Conservation (phyloP, 2,329 filamentous ascomycete genomes). For the Pseudophaeomoniella oleicola region DNA sequence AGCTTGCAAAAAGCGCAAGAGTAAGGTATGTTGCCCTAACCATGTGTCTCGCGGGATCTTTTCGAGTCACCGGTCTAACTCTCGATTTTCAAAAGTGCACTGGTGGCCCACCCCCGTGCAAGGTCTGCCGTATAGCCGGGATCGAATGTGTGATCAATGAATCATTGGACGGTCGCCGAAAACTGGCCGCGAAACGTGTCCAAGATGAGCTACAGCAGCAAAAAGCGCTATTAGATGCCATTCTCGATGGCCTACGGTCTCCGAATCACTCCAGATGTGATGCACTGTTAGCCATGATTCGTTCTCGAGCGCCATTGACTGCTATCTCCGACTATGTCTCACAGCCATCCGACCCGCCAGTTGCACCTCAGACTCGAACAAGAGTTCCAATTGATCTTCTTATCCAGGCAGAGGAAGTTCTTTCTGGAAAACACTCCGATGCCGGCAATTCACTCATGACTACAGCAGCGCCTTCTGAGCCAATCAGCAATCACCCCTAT, state of each 20-base stretch:
- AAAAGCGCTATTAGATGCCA: background rate
- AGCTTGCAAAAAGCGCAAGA: background rate
- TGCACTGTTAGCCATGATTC: background rate
- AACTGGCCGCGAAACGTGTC: constrained; percentile 8
- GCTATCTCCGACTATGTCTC: background rate
- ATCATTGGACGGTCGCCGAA: constrained; percentile 9
- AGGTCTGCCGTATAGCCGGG: constrained; percentile 7
- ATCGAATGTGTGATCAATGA: constrained; percentile 10
- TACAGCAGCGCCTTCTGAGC: no score
- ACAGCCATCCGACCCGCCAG: background rate
- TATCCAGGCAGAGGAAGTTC: background rate
- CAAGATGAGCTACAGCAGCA: constrained; percentile 6
- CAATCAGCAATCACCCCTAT: no score
- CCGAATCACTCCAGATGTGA: background rate
- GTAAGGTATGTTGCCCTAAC: background rate
- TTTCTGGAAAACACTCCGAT: no score
- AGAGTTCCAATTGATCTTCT: background rate
- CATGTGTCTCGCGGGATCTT: no score
- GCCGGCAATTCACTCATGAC: no score
- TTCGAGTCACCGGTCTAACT: background rate
- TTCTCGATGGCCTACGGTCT: background rate
- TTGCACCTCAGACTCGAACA: background rate
- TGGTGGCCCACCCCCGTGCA: constrained; percentile 9
- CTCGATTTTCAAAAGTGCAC: constrained; percentile 6
- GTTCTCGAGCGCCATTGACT: background rate